Evolutionary conservation across 2,329 filamentous ascomycete genomes (phyloP), one percentile per base, ranked within the genome.

Genomic region (Paecilomyces formosus): DNA sequence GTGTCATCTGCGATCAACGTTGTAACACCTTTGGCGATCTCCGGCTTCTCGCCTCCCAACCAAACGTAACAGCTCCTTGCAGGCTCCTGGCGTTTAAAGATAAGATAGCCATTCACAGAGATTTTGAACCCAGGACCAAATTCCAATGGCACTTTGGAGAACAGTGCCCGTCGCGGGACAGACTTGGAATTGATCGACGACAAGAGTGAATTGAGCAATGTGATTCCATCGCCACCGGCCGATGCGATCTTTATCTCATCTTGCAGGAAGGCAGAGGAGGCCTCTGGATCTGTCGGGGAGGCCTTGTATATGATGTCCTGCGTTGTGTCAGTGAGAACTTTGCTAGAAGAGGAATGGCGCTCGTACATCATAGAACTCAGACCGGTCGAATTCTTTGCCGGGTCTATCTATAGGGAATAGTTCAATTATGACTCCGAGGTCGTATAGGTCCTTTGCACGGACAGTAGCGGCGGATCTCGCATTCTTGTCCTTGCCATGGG

Each of bases 151-250:
- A 97, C 79, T 55, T 88, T 90, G 2, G 88, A 90, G 73, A 99
- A 97, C 2, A 95, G 80, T 0, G 93, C 85, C 60, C 94, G 83
- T 61, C 94, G 92, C 1, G 92, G 87, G 0, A 90, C 88, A 63
- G 95, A 89, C 71, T 92, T 94, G 1, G 92, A 96, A 65, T 91
- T 95, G 67, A 99, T 89, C 56, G 91, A 94, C 12, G 90, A 90
- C 22, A 96, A 79, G 15, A 97, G 81, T 7, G 89, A 90, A 64
- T 86, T 88, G 18, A 97, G 81, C 3, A 97, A 80, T 2, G 86
- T 87, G 53, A 96, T 82, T 0, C 92, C 92, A 69, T 92, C 88
- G 1, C 85, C 87, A 58, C 86, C 85, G 3, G 86, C 86, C 1
- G 85, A 80, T 54, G 87, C 84, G 53, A 88, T 80, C 39, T 71